Evolutionary conservation across 2,329 filamentous ascomycete genomes (phyloP).

Genomic region (Paecilomyces variotii): DNA sequence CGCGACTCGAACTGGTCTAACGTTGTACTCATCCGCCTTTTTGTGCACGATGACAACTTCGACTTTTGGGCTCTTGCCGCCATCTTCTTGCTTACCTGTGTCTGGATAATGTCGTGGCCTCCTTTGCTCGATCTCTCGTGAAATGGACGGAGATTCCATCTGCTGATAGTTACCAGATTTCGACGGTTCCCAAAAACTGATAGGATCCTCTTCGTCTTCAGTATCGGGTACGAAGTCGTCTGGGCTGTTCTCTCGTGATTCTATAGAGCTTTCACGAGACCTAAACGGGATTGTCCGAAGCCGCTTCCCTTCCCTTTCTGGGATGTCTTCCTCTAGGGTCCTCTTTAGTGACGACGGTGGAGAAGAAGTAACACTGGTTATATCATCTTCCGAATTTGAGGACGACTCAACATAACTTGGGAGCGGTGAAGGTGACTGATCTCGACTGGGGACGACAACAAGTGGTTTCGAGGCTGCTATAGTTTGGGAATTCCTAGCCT

Average conservation of each 20-base stretch:
- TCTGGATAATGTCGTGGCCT: neutral
- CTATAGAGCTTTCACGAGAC: neutral
- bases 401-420: slow-evolving; percentile 15
- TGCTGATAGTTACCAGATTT: neutral
- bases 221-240: neutral
- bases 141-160: neutral
- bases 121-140: neutral
- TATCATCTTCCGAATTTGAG: slow-evolving; percentile 11
- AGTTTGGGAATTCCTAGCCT: slow-evolving; percentile 11
- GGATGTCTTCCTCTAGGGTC: neutral
- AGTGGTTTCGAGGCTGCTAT: slow-evolving; percentile 5
- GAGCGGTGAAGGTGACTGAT: slow-evolving; percentile 12
- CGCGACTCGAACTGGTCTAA: neutral
- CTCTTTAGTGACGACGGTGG: slow-evolving; percentile 18
- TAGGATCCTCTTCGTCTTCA: neutral
- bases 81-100: neutral
- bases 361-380: slow-evolving; percentile 23
- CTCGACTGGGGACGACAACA: slow-evolving; percentile 4
- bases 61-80: neutral
- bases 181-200: neutral
- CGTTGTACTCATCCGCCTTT: neutral
- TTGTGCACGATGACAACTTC: neutral
- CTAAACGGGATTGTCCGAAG: neutral
- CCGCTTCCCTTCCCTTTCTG: neutral
- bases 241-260: neutral